Percentiles rank a stretch among this genome's conserved stretches.
phyloP scores from a whole-genome alignment of 2,329 filamentous ascomycete genomes.

The Fulvia fulva region DNA sequence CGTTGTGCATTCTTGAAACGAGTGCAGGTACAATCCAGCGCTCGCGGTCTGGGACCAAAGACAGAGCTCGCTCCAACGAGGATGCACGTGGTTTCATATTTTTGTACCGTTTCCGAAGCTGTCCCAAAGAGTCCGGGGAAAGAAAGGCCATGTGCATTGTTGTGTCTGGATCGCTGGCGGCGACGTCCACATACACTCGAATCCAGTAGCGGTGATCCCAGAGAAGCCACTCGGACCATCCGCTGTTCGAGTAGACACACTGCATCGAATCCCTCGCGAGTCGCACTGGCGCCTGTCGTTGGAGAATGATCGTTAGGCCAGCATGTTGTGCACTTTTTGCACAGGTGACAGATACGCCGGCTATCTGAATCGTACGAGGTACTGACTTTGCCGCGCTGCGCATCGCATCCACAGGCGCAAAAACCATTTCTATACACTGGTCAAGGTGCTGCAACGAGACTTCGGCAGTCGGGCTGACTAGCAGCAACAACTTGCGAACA shows the following conservation, averaged over 20 bases:
- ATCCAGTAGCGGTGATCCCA: constrained; percentile 59
- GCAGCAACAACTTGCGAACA: constrained; percentile 46
- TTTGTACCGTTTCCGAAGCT: not conserved
- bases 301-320: not conserved
- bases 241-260: not conserved
- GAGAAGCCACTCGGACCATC: constrained; percentile 38
- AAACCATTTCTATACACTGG: constrained; percentile 39
- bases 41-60: not conserved
- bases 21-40: constrained; percentile 4
- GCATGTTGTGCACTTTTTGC: not conserved
- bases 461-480: constrained; percentile 47
- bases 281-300: not conserved
- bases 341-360: constrained; percentile 8
- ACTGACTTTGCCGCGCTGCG: not conserved
- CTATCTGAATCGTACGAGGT: not conserved
- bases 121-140: not conserved
- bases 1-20: not conserved
- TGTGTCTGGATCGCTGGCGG: not conserved
- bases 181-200: constrained; percentile 33
- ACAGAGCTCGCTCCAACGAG: not conserved
- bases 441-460: constrained; percentile 44
- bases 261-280: not conserved
- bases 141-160: not conserved
- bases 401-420: constrained; percentile 30
- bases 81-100: not conserved